Base-by-base conservation (phyloP, 2,329 filamentous ascomycete genomes). In the Camptophora hylomeconis region DNA sequence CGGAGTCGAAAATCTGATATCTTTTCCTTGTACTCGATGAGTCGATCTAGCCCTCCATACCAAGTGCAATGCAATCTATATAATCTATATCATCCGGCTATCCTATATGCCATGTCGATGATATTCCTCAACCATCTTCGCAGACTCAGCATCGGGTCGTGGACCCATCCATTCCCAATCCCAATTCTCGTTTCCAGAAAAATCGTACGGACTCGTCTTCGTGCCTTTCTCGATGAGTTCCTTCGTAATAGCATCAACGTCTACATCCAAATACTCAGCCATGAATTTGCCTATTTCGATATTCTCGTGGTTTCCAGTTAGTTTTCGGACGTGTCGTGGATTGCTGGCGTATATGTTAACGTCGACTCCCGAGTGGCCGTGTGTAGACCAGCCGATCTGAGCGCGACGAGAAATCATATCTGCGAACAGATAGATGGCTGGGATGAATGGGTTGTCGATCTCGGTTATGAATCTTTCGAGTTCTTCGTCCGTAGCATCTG, bases 281-380 rank as follows among this genome's bases (percentile, higher is more conserved):
- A 98, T 35, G 52, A 94, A 98, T 24, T 69, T 61, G 18, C 89
- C 89, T 1, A 98, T 68, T 15, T 95, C 84, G 1, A 77, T 95
- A 51, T 98, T 98, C 61, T 98, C 89, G 31, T 92, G 76, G 52
- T 95, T 95, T 5, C 87, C 87, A 3, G 71, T 60, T 5, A 93
- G 63, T 9, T 67, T 62, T 23, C 69, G 65, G 1, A 75, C 70
- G 17, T 61, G 58, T 20, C 69, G 65, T 0, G 70, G 65, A 3
- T 80, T 75, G 0, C 80, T 86, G 29, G 80, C 78, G 58, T 95
- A 98, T 42, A 98, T 82, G 54, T 98, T 98, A 26, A 98, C 89
- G 50, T 98, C 89, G 5, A 89, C 84, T 28, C 78, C 89, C 12
- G 77, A 80, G 58, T 98, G 89, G 16, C 89, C 89, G 52, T 94